phyloP scores from a whole-genome alignment of 2,329 filamentous ascomycete species.

The Claviceps cyperi region DNA sequence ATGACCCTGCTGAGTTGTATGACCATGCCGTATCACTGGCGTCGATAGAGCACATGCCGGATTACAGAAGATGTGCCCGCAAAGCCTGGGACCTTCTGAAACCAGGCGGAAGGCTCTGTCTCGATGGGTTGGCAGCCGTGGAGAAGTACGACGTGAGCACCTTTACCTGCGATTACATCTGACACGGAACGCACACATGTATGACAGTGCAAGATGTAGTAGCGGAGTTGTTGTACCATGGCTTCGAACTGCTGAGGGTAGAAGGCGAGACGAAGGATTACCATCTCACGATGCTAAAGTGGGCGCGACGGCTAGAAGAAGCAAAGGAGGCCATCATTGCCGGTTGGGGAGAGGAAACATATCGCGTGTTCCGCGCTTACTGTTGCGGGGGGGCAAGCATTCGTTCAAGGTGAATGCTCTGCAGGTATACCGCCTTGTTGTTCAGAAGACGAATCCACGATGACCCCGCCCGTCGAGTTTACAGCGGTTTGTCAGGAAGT shows the following conservation, averaged over 20 bases:
- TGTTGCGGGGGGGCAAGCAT: conserved; percentile 2
- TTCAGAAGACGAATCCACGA: neutral
- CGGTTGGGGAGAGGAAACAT: conserved; percentile 3
- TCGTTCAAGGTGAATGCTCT: conserved; percentile 1
- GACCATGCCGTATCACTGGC: neutral
- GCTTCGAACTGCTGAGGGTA: neutral
- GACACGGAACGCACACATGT: conserved; percentile 1
- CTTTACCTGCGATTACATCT: conserved; percentile 1
- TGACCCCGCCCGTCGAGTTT: neutral
- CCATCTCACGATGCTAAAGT: conserved; percentile 2
- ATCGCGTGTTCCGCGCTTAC: conserved; percentile 2
- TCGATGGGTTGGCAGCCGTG: neutral
- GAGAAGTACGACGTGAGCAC: conserved; percentile 2
- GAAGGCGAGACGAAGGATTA: neutral
- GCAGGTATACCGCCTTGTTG: conserved; percentile 2
- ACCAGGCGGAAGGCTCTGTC: conserved; percentile 1
- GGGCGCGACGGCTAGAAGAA: conserved; percentile 1
- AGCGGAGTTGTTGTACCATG: neutral
- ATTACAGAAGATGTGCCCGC: neutral
- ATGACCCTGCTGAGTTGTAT: neutral
- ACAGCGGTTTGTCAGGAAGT: neutral
- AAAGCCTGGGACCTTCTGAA: conserved; percentile 1
- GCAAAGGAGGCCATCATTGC: conserved; percentile 1
- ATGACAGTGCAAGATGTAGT: conserved; percentile 3
- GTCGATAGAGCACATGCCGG: conserved; percentile 2